Evolutionary conservation across 2,329 filamentous ascomycete genomes (phyloP).

Genomic region (Verticillium tricorpus): DNA sequence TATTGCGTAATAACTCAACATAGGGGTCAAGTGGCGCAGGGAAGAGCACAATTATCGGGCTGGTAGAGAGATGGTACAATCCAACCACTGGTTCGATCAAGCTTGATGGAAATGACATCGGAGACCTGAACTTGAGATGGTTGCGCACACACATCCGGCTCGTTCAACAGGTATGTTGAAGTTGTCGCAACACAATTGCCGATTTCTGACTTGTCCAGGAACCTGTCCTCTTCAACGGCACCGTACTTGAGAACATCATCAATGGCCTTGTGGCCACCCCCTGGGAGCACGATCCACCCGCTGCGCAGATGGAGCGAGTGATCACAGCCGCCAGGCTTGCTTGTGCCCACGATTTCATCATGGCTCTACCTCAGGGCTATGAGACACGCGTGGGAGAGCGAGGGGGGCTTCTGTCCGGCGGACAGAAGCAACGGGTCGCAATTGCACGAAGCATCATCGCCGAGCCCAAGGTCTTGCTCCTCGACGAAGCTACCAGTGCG

Average conservation of each 20-base stretch:
- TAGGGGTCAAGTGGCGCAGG: slow-evolving; percentile 61
- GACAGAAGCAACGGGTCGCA: slow-evolving; percentile 60
- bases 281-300: slow-evolving; percentile 1
- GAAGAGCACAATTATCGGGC: slow-evolving; percentile 63
- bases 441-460: slow-evolving; percentile 62
- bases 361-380: slow-evolving; percentile 15
- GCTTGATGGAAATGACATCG: slow-evolving; percentile 20
- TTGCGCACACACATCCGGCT: slow-evolving; percentile 23
- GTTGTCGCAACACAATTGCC: neutral
- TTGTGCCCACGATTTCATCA: slow-evolving; percentile 19
- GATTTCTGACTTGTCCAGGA: slow-evolving; percentile 11
- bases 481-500: slow-evolving; percentile 64
- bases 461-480: slow-evolving; percentile 54
- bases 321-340: slow-evolving; percentile 15
- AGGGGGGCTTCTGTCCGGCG: slow-evolving; percentile 35
- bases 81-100: slow-evolving; percentile 17
- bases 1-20: neutral
- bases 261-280: slow-evolving; percentile 15
- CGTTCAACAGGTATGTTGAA: slow-evolving; percentile 16
- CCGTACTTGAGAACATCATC: slow-evolving; percentile 17
- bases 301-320: slow-evolving; percentile 6
- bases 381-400: slow-evolving; percentile 18
- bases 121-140: slow-evolving; percentile 22
- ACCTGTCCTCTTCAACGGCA: slow-evolving; percentile 18
- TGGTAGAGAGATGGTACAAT: slow-evolving; percentile 62